These are phyloP conservation scores for Talaromyces sp. DNA, from an alignment of 2,329 filamentous ascomycete genomes.

Conservation along the genomic window DNA sequence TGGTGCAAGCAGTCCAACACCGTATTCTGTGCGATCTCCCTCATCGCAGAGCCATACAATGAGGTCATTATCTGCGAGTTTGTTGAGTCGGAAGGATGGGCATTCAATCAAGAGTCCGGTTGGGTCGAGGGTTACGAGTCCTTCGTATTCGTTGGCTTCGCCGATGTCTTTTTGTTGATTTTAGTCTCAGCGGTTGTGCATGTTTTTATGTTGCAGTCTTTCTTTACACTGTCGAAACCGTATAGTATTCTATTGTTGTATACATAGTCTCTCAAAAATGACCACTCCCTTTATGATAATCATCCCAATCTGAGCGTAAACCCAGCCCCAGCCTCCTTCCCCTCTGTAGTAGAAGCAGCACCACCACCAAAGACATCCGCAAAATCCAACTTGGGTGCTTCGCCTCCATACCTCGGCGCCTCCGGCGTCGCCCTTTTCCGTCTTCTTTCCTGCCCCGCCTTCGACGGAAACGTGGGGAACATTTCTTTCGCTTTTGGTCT, in stretches of 20 bases:
- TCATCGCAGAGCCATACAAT: neutral
- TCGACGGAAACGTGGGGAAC: slow-evolving; percentile 96
- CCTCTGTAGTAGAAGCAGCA: slow-evolving; percentile 52
- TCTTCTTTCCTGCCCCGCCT: slow-evolving; percentile 85
- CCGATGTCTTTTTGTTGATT: slow-evolving; percentile 13
- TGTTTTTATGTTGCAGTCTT: neutral
- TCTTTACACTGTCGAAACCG: neutral
- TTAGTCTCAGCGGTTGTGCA: neutral
- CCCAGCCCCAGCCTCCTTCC: slow-evolving; percentile 59
- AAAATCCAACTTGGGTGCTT: slow-evolving; percentile 64
- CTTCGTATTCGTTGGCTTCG: slow-evolving; percentile 13
- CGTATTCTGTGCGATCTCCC: neutral
- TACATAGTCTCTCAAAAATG: neutral
- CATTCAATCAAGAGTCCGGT: slow-evolving; percentile 1
- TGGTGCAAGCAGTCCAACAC: neutral
- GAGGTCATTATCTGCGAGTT: slow-evolving; percentile 1
- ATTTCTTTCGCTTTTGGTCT: slow-evolving; percentile 85
- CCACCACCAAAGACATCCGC: slow-evolving; percentile 68
- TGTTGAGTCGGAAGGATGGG: neutral
- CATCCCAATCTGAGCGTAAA: slow-evolving; percentile 59
- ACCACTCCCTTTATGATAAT: neutral
- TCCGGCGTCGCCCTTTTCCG: slow-evolving; percentile 72
- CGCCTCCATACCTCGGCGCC: slow-evolving; percentile 75
- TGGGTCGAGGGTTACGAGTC: slow-evolving; percentile 9
- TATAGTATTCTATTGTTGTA: slow-evolving; percentile 6